These are phyloP conservation scores for Sugiyamaella xylanicola DNA, from an alignment of 1,139 yeast species.

Conservation along the genomic window DNA sequence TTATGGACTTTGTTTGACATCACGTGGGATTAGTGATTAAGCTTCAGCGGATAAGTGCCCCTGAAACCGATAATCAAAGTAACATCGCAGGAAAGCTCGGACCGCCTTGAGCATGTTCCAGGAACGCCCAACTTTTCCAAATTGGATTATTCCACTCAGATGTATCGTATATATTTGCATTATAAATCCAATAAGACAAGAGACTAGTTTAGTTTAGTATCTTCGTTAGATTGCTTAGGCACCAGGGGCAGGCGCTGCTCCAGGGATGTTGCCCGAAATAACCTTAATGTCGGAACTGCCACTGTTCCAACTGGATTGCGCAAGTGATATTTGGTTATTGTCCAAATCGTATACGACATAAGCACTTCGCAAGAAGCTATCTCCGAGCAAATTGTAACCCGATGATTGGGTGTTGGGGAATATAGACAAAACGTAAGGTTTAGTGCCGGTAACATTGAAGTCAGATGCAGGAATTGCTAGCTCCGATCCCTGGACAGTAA, in stretches of 20 bases:
- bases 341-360: slow-evolving; percentile 79
- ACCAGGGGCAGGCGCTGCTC: slow-evolving; percentile 29
- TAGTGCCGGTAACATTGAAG: not conserved
- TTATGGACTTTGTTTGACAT: too few relatives aligned
- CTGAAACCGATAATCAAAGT: not conserved
- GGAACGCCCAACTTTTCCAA: not conserved
- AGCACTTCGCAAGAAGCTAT: slow-evolving; percentile 68
- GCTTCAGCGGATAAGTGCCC: not conserved
- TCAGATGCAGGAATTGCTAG: slow-evolving; percentile 18
- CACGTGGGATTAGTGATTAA: not conserved
- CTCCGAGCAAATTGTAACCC: slow-evolving; percentile 57
- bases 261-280: slow-evolving; percentile 24
- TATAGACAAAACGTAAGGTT: slow-evolving; percentile 27
- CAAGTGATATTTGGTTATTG: slow-evolving; percentile 61
- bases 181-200: too few relatives aligned
- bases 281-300: slow-evolving; percentile 32
- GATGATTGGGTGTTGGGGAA: slow-evolving; percentile 31
- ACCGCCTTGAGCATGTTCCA: too few relatives aligned
- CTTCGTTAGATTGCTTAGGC: too few relatives aligned
- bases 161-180: too few relatives aligned
- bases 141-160: not conserved
- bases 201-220: too few relatives aligned
- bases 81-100: not conserved
- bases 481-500: slow-evolving; percentile 35
- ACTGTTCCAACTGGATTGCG: slow-evolving; percentile 50